A percentile compares a stretch with the other conserved stretches of the same genome.
Conservation (phyloP, 257 asterid genomes). For the Nicotiana tabacum region DNA sequence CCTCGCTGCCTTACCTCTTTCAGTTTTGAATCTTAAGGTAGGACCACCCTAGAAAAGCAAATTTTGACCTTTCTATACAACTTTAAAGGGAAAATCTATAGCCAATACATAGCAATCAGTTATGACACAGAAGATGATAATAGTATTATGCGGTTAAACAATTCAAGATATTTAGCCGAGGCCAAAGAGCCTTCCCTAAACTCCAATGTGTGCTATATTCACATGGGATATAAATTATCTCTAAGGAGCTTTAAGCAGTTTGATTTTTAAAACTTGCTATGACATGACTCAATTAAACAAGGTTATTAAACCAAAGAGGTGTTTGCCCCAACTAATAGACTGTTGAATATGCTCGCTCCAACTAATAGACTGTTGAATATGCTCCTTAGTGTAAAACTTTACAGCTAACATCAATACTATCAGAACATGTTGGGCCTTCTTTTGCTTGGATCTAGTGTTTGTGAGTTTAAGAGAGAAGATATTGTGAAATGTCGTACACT, state of each 20-base stretch:
- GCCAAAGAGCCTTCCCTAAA: background rate
- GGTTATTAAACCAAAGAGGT: background rate
- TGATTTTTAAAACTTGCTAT: background rate
- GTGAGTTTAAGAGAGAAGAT: background rate
- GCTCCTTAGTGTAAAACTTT: background rate
- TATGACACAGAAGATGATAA: background rate
- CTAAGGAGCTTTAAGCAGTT: background rate
- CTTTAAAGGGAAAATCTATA: background rate
- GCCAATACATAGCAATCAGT: background rate
- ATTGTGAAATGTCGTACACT: background rate
- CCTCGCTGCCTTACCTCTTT: background rate
- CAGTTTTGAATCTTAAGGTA: background rate
- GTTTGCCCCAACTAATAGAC: background rate
- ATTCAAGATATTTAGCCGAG: background rate
- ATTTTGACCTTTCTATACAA: background rate
- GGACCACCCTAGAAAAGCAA: background rate
- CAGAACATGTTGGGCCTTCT: background rate
- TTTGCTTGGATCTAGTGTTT: background rate
- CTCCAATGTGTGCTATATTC: background rate
- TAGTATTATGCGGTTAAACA: background rate
- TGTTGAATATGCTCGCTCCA: background rate
- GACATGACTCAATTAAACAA: background rate
- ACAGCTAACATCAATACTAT: background rate
- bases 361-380: background rate
- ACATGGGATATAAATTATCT: background rate